A percentile compares a stretch with the other conserved stretches of the same genome.
These are phyloP conservation scores for Incumbomyces lentus DNA, from an alignment of 2,329 filamentous ascomycete species.

Conservation along the genomic window DNA sequence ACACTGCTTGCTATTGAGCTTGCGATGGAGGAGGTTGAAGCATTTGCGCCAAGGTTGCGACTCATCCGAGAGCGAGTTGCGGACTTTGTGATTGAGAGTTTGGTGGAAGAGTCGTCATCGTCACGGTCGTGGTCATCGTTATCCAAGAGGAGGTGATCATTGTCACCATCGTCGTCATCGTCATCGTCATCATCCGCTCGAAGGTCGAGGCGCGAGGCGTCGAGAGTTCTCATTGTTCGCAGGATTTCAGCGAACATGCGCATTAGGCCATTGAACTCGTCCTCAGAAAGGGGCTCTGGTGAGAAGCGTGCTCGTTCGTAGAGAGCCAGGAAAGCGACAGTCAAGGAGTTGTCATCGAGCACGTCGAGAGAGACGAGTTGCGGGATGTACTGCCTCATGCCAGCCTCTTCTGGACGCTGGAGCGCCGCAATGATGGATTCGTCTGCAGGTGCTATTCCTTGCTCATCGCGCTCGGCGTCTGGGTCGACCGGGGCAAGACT, in stretches of 20 bases:
- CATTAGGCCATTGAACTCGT: constrained; percentile 70
- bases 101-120: background rate
- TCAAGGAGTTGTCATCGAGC: constrained; percentile 41
- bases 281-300: constrained; percentile 54
- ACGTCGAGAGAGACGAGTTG: constrained; percentile 61
- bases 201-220: constrained; percentile 41
- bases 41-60: background rate
- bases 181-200: background rate
- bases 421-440: constrained; percentile 57
- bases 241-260: constrained; percentile 71
- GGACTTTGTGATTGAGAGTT: background rate
- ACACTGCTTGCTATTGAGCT: constrained; percentile 1
- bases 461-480: constrained; percentile 31
- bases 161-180: constrained; percentile 45
- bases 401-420: constrained; percentile 59
- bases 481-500: constrained; percentile 60
- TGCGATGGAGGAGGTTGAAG: constrained; percentile 1
- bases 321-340: constrained; percentile 53
- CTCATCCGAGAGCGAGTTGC: background rate
- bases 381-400: constrained; percentile 66
- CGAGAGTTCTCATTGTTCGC: constrained; percentile 59
- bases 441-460: constrained; percentile 15
- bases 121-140: constrained; percentile 24
- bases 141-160: constrained; percentile 59
- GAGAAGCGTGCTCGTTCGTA: constrained; percentile 87